phyloP scores from a whole-genome alignment of 108 stramenopile species.

The Cylindrotheca closterium region DNA sequence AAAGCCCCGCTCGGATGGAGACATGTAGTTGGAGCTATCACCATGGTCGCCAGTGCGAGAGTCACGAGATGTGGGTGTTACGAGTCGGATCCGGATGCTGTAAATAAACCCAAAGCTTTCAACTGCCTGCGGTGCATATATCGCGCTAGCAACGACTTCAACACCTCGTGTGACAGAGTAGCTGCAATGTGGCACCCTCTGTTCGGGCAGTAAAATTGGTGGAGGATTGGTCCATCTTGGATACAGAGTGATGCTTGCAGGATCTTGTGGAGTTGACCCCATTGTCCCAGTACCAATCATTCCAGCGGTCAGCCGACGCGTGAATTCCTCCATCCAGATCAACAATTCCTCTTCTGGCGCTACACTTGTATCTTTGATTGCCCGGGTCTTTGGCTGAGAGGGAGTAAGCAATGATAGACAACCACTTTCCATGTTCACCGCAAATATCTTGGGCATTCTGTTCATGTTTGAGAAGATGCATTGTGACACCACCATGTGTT shows the following conservation, averaged over 20 bases:
- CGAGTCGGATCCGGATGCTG: conserved; percentile 50
- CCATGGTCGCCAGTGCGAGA: too few relatives aligned
- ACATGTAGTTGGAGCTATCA: conserved; percentile 16
- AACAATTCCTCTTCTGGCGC: conserved; percentile 35
- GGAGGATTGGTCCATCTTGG: conserved; percentile 18
- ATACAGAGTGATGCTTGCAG: conserved; percentile 9
- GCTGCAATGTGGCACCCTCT: conserved; percentile 24
- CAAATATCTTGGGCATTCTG: conserved; percentile 3
- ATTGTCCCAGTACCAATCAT: conserved; percentile 9
- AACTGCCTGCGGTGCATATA: conserved; percentile 17
- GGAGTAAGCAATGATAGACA: background rate
- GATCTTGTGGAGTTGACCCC: conserved; percentile 2
- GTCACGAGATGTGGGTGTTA: conserved; percentile 36
- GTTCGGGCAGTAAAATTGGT: background rate
- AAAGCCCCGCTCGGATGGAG: conserved; percentile 49
- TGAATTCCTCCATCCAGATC: conserved; percentile 52
- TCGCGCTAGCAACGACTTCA: conserved; percentile 53
- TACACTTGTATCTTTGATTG: background rate
- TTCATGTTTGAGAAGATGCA: background rate
- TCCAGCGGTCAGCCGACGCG: conserved; percentile 18
- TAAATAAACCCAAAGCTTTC: conserved; percentile 32
- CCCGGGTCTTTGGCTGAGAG: background rate
- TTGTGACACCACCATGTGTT: conserved; percentile 4
- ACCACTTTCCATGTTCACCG: conserved; percentile 6
- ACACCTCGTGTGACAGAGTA: conserved; percentile 55